A percentile compares a stretch with the other conserved stretches of the same genome.
These are phyloP conservation scores for Monosporascus sp. DNA, from an alignment of 2,329 filamentous ascomycete species.

Conservation along the genomic window DNA sequence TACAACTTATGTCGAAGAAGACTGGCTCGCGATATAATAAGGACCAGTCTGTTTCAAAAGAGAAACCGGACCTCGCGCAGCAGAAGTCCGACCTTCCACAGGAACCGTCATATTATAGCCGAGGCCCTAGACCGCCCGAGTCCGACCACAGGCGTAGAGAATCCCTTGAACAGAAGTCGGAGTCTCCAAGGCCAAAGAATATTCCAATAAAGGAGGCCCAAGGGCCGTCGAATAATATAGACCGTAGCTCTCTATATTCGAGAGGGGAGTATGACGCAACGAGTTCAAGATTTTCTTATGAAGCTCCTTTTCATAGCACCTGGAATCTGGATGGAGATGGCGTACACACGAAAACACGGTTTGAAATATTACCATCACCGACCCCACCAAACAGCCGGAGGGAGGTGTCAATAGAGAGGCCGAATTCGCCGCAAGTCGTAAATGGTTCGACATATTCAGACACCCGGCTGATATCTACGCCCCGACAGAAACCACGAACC, in stretches of 20 bases:
- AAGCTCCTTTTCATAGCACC: not conserved
- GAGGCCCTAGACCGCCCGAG: not conserved
- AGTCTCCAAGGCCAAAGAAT: not conserved
- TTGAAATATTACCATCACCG: not conserved
- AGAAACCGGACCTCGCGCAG: not conserved
- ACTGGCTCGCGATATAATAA: not conserved
- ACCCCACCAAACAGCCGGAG: not conserved
- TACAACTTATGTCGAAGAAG: not conserved
- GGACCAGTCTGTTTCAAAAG: not conserved
- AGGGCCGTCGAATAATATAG: not conserved
- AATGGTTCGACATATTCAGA: not conserved
- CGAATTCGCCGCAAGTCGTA: not conserved
- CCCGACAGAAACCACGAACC: not conserved
- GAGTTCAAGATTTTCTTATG: no score
- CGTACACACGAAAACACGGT: not conserved
- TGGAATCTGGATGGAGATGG: not conserved
- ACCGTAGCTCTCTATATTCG: not conserved
- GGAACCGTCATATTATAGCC: not conserved
- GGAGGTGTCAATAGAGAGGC: not conserved
- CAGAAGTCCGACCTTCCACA: not conserved
- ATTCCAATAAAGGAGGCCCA: not conserved
- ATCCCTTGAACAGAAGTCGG: not conserved
- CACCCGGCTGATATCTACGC: not conserved
- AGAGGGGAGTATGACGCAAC: no score
- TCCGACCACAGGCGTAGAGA: no score